A percentile compares a stretch with the other conserved stretches of the same genome.
Evolutionary conservation across 306 rosid species (phyloP).

Genomic region (Cicer bijugum): DNA sequence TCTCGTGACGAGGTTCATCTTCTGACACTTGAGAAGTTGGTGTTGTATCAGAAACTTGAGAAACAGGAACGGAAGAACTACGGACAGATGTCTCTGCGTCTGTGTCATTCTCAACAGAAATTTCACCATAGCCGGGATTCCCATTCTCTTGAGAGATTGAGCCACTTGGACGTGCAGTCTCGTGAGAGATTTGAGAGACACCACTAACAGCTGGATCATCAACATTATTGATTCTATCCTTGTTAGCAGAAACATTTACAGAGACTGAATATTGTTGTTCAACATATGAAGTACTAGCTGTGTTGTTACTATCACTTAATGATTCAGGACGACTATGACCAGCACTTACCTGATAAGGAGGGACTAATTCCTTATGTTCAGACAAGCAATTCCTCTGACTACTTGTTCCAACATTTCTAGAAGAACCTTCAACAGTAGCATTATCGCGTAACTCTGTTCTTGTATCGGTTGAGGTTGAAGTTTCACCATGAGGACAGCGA

Average conservation of each 20-base stretch:
- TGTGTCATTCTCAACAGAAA: slow-evolving; percentile 56
- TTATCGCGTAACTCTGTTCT: slow-evolving; percentile 40
- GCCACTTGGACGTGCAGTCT: slow-evolving; percentile 58
- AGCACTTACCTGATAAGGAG: slow-evolving; percentile 77
- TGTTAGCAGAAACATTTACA: slow-evolving; percentile 72
- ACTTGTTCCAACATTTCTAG: slow-evolving; percentile 53
- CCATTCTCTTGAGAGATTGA: slow-evolving; percentile 58
- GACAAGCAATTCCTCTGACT: slow-evolving; percentile 57
- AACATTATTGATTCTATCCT: slow-evolving; percentile 64
- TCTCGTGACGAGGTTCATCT: slow-evolving; percentile 60
- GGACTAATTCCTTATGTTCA: slow-evolving; percentile 69
- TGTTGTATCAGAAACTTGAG: slow-evolving; percentile 62
- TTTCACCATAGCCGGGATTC: slow-evolving; percentile 47
- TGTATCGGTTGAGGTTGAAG: slow-evolving; percentile 48
- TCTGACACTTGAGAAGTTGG: slow-evolving; percentile 55
- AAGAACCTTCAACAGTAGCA: slow-evolving; percentile 53
- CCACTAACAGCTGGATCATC: slow-evolving; percentile 62
- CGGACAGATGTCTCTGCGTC: slow-evolving; percentile 42
- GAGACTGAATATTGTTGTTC: slow-evolving; percentile 74
- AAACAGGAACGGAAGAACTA: slow-evolving; percentile 49
- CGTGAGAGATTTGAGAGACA: slow-evolving; percentile 53
- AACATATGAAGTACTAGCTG: slow-evolving; percentile 76
- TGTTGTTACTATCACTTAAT: slow-evolving; percentile 61
- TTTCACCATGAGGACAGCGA: slow-evolving; percentile 51
- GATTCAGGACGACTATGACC: slow-evolving; percentile 65